A percentile compares a stretch with the other conserved stretches of the same genome.
phyloP scores from a whole-genome alignment of 2,329 filamentous ascomycete genomes.

The Talaromyces sp. region DNA sequence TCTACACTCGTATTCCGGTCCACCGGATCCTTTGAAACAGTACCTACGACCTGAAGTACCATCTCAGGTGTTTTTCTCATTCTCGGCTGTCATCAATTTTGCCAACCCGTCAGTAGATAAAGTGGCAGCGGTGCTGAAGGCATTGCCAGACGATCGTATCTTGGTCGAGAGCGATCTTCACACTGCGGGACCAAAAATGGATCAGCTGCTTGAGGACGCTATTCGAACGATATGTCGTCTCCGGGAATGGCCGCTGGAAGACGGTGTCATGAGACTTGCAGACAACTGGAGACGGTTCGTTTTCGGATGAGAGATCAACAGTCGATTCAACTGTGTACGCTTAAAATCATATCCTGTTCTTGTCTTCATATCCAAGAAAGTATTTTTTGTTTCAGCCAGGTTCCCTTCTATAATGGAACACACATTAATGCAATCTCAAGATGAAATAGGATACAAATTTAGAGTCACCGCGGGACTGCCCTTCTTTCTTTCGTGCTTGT shows the following conservation, averaged over 20 bases:
- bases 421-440: too few species aligned
- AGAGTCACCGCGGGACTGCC: too few species aligned
- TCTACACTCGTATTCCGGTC: slow-evolving; percentile 86
- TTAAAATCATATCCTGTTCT: not conserved
- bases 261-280: slow-evolving; percentile 63
- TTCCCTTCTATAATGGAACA: too few species aligned
- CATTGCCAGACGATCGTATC: slow-evolving; percentile 70
- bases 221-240: slow-evolving; percentile 69
- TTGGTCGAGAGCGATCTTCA: slow-evolving; percentile 90
- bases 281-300: slow-evolving; percentile 74
- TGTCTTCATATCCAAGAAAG: not conserved
- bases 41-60: slow-evolving; percentile 71
- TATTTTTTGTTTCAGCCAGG: too few species aligned
- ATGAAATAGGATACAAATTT: too few species aligned
- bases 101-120: slow-evolving; percentile 45
- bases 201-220: slow-evolving; percentile 67
- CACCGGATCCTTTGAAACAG: slow-evolving; percentile 66
- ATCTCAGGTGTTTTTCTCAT: slow-evolving; percentile 76
- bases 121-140: slow-evolving; percentile 61
- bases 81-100: slow-evolving; percentile 79
- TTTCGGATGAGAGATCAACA: slow-evolving; percentile 46
- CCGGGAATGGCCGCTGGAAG: slow-evolving; percentile 69
- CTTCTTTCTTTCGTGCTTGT: too few species aligned
- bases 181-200: slow-evolving; percentile 74
- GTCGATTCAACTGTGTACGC: too few species aligned